A percentile compares a stretch with the other conserved stretches of the same genome.
Evolutionary conservation across 768 basidiomycete species (phyloP).

Genomic region (Mycena rebaudengoi): DNA sequence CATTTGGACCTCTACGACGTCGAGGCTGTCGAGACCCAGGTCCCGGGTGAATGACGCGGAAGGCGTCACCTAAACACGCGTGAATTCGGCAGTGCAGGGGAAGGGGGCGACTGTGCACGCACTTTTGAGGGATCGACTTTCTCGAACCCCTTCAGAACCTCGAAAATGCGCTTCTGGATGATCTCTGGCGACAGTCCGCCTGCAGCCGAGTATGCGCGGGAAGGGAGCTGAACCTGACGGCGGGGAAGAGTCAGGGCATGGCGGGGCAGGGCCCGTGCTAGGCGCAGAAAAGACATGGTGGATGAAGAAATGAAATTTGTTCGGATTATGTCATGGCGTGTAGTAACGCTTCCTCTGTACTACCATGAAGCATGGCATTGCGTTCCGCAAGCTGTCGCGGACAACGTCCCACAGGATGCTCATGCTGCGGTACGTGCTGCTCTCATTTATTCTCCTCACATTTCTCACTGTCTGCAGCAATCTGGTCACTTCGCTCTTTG

Average conservation of each 20-base stretch:
- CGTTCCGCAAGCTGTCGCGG: conserved; percentile 91
- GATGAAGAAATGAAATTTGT: conserved; percentile 16
- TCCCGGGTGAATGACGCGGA: conserved; percentile 78
- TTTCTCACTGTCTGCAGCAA: conserved; percentile 61
- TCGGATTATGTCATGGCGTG: conserved; percentile 1
- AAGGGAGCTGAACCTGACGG: conserved; percentile 48
- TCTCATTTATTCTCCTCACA: background rate
- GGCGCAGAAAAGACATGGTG: conserved; percentile 65
- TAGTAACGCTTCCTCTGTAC: conserved; percentile 14
- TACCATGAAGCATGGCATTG: conserved; percentile 92
- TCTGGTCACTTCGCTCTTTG: conserved; percentile 90
- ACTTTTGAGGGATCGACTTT: conserved; percentile 86
- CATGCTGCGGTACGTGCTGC: conserved; percentile 82
- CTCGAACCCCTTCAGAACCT: conserved; percentile 89
- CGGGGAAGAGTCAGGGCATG: conserved; percentile 49
- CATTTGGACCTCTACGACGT: conserved; percentile 98
- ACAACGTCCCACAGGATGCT: conserved; percentile 92
- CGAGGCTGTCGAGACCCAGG: conserved; percentile 93
- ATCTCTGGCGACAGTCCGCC: conserved; percentile 70
- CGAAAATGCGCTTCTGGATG: conserved; percentile 79
- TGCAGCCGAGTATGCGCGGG: conserved; percentile 71
- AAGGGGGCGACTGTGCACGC: conserved; percentile 17
- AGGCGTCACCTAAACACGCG: conserved; percentile 62
- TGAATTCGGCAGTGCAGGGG: background rate
- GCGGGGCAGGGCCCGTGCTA: conserved; percentile 49